A percentile compares a stretch with the other conserved stretches of the same genome.
Evolutionary conservation across 2,329 filamentous ascomycete species (phyloP).

Genomic region (Cordyceps pruinosa): DNA sequence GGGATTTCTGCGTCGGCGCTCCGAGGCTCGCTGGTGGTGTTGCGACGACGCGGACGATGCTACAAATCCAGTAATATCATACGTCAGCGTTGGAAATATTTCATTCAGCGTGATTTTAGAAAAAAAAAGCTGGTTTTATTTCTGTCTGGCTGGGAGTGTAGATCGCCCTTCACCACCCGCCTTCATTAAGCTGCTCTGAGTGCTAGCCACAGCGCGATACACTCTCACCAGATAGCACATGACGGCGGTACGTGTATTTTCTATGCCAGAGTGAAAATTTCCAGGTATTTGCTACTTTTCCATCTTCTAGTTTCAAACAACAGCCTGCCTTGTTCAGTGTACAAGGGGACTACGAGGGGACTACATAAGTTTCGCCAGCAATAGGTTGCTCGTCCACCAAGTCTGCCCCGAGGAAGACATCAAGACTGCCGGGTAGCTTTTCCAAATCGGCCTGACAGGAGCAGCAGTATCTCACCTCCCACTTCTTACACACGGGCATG

Average conservation of each 20-base stretch:
- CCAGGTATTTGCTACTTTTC: background rate
- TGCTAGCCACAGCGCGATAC: background rate
- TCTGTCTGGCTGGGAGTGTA: too few species aligned
- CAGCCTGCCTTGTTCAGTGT: background rate
- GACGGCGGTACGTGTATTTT: background rate
- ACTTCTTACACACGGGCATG: background rate
- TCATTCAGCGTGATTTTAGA: background rate
- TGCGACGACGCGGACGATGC: background rate
- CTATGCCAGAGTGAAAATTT: too few species aligned
- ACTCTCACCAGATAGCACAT: background rate
- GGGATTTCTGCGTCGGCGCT: constrained; percentile 18
- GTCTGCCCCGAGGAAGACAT: background rate
- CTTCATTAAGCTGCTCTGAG: too few species aligned
- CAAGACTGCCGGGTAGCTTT: background rate
- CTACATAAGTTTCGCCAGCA: background rate
- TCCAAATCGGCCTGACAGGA: background rate
- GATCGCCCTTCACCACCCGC: too few species aligned
- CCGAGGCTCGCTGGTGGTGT: constrained; percentile 18
- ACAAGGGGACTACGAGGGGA: background rate
- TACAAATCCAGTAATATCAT: background rate
- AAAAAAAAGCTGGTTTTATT: background rate
- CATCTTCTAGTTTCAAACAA: background rate
- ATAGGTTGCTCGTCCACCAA: background rate
- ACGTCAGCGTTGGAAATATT: background rate
- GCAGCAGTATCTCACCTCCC: background rate